Conservation (phyloP, 2,329 filamentous ascomycete species). For the Aspergillus sp. region DNA sequence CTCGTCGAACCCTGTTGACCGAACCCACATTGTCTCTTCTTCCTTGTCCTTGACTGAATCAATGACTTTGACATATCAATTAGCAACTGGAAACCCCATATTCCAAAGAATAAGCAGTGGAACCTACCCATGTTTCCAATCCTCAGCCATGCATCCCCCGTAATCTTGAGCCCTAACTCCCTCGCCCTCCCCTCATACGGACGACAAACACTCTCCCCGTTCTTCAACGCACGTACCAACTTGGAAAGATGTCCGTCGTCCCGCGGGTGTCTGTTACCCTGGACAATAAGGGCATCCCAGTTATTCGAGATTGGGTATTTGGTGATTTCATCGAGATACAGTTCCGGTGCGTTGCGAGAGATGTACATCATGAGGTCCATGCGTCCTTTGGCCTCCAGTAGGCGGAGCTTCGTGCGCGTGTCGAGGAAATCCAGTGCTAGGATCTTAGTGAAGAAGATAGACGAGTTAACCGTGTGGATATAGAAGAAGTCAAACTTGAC, state of each 20-base stretch:
- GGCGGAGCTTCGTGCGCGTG: slow-evolving; percentile 63
- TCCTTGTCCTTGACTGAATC: slow-evolving; percentile 34
- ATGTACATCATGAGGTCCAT: slow-evolving; percentile 73
- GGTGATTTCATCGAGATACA: slow-evolving; percentile 60
- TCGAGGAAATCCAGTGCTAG: slow-evolving; percentile 61
- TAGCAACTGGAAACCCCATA: neutral
- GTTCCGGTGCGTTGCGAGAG: slow-evolving; percentile 62
- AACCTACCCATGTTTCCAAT: slow-evolving; percentile 46
- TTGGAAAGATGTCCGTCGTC: slow-evolving; percentile 87
- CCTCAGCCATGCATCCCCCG: slow-evolving; percentile 46
- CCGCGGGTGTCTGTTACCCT: slow-evolving; percentile 43
- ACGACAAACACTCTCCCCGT: slow-evolving; percentile 58
- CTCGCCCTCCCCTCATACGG: slow-evolving; percentile 30
- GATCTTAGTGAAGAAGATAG: slow-evolving; percentile 71
- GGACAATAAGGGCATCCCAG: slow-evolving; percentile 48
- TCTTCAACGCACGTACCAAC: slow-evolving; percentile 66
- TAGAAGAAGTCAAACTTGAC: slow-evolving; percentile 80
- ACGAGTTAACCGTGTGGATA: slow-evolving; percentile 75
- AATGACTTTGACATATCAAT: slow-evolving; percentile 30
- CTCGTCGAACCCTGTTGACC: slow-evolving; percentile 43
- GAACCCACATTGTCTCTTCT: slow-evolving; percentile 35
- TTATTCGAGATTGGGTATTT: slow-evolving; percentile 57
- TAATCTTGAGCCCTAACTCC: slow-evolving; percentile 35
- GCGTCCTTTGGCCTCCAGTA: slow-evolving; percentile 81
- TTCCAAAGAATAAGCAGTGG: neutral